Conservation (phyloP, 768 basidiomycete species). For the Russula sp. region DNA sequence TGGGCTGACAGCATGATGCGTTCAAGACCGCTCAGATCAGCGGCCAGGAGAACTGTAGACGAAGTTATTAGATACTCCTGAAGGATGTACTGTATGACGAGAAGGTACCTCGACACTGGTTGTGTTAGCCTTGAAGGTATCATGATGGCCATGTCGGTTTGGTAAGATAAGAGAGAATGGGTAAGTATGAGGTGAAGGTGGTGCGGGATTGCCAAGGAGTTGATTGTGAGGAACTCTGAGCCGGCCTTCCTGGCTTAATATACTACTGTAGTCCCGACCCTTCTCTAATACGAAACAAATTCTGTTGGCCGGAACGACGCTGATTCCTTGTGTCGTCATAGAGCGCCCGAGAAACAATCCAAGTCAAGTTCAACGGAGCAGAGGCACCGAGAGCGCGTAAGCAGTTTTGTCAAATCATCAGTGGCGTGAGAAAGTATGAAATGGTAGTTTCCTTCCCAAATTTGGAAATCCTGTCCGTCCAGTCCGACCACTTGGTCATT, state of each 20-base stretch:
- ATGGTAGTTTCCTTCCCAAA: no score
- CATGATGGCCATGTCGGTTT: conserved; percentile 28
- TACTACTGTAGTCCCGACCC: neutral
- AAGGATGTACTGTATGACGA: neutral
- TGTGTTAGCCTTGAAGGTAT: conserved; percentile 29
- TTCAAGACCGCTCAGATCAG: conserved; percentile 53
- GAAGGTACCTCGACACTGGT: conserved; percentile 29
- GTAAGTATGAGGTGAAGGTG: neutral
- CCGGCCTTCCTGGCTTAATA: conserved; percentile 1
- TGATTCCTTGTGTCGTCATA: neutral
- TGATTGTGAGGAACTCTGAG: neutral
- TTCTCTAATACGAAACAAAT: neutral
- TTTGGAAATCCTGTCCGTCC: neutral
- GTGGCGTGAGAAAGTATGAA: conserved; percentile 4
- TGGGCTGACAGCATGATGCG: conserved; percentile 66
- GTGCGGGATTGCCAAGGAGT: no score
- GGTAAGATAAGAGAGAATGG: neutral
- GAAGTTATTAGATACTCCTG: neutral
- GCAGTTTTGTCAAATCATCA: neutral
- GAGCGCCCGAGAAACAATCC: no score
- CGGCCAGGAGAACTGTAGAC: conserved; percentile 41
- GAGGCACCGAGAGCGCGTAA: no score
- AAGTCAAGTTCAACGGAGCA: no score
- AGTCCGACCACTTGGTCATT: conserved; percentile 21
- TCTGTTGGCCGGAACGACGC: neutral